Conservation (phyloP, 306 rosid species). For the Glycyrrhiza uralensis region DNA sequence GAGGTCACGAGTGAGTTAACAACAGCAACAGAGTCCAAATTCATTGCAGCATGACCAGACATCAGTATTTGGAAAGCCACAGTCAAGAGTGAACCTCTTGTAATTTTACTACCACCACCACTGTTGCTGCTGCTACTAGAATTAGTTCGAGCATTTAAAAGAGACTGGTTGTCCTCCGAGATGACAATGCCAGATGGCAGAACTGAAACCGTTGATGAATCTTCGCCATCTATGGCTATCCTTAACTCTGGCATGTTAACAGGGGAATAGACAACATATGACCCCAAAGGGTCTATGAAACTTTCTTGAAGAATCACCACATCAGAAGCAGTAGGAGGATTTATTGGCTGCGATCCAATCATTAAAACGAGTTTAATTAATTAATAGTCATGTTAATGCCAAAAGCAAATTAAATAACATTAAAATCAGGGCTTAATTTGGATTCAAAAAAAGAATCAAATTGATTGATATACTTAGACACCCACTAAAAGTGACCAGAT, state of each 20-base stretch:
- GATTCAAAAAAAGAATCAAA: no score
- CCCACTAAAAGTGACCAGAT: no score
- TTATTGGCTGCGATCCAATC: slow-evolving; percentile 49
- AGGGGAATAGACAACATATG: slow-evolving; percentile 48
- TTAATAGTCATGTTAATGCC: neutral
- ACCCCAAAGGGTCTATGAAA: slow-evolving; percentile 42
- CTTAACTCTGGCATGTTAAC: slow-evolving; percentile 26
- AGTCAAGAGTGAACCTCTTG: slow-evolving; percentile 51
- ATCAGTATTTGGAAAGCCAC: slow-evolving; percentile 52
- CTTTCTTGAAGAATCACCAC: slow-evolving; percentile 62
- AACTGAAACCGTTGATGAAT: slow-evolving; percentile 21
- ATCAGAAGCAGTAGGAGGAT: neutral
- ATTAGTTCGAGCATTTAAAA: neutral
- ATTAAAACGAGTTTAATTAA: no score
- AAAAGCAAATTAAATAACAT: neutral
- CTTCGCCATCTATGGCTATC: slow-evolving; percentile 9
- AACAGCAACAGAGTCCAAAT: slow-evolving; percentile 34
- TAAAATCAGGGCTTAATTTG: neutral
- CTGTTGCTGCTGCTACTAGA: neutral
- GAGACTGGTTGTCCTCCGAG: slow-evolving; percentile 25
- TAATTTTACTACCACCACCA: no score
- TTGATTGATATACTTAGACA: no score
- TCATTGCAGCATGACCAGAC: neutral
- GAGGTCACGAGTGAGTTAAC: slow-evolving; percentile 40
- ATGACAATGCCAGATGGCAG: slow-evolving; percentile 67